phyloP scores from a whole-genome alignment of 108 stramenopile genomes.

The Skeletonema tropicum region DNA sequence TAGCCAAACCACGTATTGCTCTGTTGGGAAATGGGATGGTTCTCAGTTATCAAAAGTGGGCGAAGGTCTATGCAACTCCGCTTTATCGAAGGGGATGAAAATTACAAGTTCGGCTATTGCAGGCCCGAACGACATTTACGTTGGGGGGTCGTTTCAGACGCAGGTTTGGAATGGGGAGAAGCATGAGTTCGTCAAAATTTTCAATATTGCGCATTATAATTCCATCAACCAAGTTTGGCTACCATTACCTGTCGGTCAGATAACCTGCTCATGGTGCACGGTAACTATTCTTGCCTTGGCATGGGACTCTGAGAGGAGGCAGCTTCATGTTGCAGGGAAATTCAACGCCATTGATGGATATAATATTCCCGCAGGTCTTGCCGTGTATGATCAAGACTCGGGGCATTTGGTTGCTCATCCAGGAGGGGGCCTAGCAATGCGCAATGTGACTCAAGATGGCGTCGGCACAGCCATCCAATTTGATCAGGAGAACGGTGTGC shows the following conservation, averaged over 20 bases:
- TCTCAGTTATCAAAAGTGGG: slow-evolving; percentile 82
- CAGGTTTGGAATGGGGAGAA: slow-evolving; percentile 94
- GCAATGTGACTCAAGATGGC: slow-evolving; percentile 78
- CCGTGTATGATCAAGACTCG: slow-evolving; percentile 82
- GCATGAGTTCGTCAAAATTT: slow-evolving; percentile 92
- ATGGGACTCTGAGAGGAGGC: slow-evolving; percentile 87
- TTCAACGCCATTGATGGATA: slow-evolving; percentile 89
- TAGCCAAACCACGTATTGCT: slow-evolving; percentile 94
- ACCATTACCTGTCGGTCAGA: slow-evolving; percentile 88
- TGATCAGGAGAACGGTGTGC: slow-evolving; percentile 83
- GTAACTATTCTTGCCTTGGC: slow-evolving; percentile 90
- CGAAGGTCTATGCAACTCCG: slow-evolving; percentile 93
- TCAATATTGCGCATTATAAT: slow-evolving; percentile 93
- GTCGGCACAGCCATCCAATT: slow-evolving; percentile 85
- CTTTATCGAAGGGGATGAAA: slow-evolving; percentile 87
- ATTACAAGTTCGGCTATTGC: slow-evolving; percentile 86
- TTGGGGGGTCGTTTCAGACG: slow-evolving; percentile 92
- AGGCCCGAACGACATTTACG: slow-evolving; percentile 83
- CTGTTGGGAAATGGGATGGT: slow-evolving; percentile 92
- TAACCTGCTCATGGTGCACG: slow-evolving; percentile 92
- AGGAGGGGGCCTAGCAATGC: slow-evolving; percentile 85
- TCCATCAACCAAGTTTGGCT: slow-evolving; percentile 85
- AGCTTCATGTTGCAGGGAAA: slow-evolving; percentile 89
- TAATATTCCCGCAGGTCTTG: slow-evolving; percentile 83
- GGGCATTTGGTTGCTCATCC: slow-evolving; percentile 89